Base-by-base conservation (phyloP, 768 basidiomycete species). In the Boletellus ananiceps region DNA sequence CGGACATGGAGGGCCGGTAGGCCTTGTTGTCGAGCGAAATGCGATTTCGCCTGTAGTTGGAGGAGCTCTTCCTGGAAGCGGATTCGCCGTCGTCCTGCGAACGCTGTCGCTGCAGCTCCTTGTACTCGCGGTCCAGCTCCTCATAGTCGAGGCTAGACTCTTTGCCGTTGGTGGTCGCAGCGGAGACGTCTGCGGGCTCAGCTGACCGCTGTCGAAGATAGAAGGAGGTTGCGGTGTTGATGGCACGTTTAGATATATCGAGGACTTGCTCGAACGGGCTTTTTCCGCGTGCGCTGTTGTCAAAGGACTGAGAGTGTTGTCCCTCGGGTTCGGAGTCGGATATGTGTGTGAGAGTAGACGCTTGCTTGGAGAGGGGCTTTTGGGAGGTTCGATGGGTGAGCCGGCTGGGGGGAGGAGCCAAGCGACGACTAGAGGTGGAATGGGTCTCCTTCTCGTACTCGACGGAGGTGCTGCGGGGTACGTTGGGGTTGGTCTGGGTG, bases 11-110 rank as follows among this genome's bases (percentile, higher is more conserved):
- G 16, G 89, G 89, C 46, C 78, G 78, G 59, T 91, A 93, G 0
- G 89, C 89, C 64, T 86, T 88, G 69, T 91, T 89, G 64, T 92
- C 90, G 19, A 71, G 59, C 0, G 85, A 86, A 53, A 89, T 87
- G 29, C 83, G 80, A 57, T 75, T 76, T 21, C 81, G 78, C 61
- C 74, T 79, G 53, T 75, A 69, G 8, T 58, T 60, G 1, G 69
- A 60, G 19, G 58, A 53, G 9, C 64, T 53, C 61, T 68, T 67
- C 66, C 68, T 62, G 58, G 70, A 49, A 58, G 66, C 23, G 61
- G 54, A 43, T 15, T 66, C 59, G 2, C 63, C 60, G 35, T 50
- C 53, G 8, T 58, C 58, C 7, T 55, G 59, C 47, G 52, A 8
- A 43, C 41, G 50, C 57, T 67, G 67, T 40, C 48, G 60, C 27